Base-by-base conservation (phyloP, 805 yeast genomes). In the Lachancea thermotolerans region DNA sequence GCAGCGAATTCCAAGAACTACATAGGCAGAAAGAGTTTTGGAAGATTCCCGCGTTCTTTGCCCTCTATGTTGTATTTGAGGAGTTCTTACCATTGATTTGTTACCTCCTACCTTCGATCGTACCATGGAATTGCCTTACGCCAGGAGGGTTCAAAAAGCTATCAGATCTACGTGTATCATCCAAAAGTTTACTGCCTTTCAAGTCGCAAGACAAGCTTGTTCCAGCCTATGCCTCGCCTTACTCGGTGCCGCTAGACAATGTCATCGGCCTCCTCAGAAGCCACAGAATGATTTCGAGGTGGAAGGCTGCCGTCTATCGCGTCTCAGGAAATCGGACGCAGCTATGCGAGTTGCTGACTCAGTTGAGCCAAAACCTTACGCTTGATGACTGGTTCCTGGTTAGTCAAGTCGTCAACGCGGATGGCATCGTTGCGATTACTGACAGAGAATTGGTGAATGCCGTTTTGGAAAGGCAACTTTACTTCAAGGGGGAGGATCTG, bases 41-140 rank as follows among this genome's bases (percentile, higher is more conserved):
- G 56, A 79, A 78, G 56, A 51, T 80, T 15, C 85, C 85, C 2
- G 18, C 62, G n/a, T 79, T 80, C 60, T 70, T 72, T 1, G 36
- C 78, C 2, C 50, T 77, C 6, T 65, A 74, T 39, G 38, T 74
- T 25, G 50, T 77, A 2, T 78, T 77, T 57, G 75, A 74, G 55
- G 86, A 80, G 52, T 54, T 65, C 41, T 75, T 82, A 0, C 81
- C 82, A 0, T 16, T 76, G 1, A 49, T 80, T 4, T 77, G 82
- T 54, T 75, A 71, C 44, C 57, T 67, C 3, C 56, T 78, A 41
- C 85, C 85, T 0, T 75, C 74, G 49, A 55, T 79, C 4, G 72
- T 80, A 0, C 82, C 84, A 9, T 72, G 72, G 64, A 78, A 82
- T 10, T 79, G 84, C 58, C 65, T 75, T 9, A 64, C 78, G 29